Percentiles rank a stretch among this genome's conserved stretches.
Conservation (phyloP, 179 eudicot genomes). For the Nepenthes alata region DNA sequence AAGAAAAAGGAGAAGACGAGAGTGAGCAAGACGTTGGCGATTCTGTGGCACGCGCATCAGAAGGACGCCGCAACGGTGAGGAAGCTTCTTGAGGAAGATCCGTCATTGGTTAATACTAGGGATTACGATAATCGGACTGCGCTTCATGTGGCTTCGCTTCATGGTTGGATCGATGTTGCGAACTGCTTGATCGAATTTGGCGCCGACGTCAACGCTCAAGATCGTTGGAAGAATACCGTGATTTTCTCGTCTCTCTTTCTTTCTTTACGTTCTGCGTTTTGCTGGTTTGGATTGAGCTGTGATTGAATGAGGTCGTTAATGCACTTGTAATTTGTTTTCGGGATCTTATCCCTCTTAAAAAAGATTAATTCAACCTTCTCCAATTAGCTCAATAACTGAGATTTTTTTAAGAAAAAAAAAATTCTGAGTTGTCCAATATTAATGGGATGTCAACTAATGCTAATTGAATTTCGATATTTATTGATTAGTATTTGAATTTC, state of each 20-base stretch:
- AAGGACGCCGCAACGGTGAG: conserved; percentile 62
- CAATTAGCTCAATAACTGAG: no score
- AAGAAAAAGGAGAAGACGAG: conserved; percentile 74
- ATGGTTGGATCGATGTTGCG: conserved; percentile 90
- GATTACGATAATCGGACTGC: conserved; percentile 92
- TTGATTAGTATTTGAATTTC: no score
- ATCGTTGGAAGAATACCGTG: conserved; percentile 92
- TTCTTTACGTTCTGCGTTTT: background rate
- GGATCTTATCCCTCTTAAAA: no score
- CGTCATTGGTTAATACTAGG: conserved; percentile 53
- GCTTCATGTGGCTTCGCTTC: conserved; percentile 89
- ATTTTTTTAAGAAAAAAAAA: no score
- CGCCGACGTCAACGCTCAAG: conserved; percentile 88
- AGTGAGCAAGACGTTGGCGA: conserved; percentile 76
- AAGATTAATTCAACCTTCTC: no score
- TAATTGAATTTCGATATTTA: no score
- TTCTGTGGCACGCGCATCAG: conserved; percentile 95
- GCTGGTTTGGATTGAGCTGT: background rate
- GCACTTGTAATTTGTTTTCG: no score
- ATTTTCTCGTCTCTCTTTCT: background rate
- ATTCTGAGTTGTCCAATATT: no score
- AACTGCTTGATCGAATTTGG: conserved; percentile 58
- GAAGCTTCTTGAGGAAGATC: conserved; percentile 85
- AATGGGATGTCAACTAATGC: no score
- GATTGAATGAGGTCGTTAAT: background rate